Percentiles rank a stretch among this genome's conserved stretches.
These are phyloP conservation scores for Boletus rufocinnamomeus DNA, from an alignment of 768 basidiomycete genomes.

Conservation along the genomic window DNA sequence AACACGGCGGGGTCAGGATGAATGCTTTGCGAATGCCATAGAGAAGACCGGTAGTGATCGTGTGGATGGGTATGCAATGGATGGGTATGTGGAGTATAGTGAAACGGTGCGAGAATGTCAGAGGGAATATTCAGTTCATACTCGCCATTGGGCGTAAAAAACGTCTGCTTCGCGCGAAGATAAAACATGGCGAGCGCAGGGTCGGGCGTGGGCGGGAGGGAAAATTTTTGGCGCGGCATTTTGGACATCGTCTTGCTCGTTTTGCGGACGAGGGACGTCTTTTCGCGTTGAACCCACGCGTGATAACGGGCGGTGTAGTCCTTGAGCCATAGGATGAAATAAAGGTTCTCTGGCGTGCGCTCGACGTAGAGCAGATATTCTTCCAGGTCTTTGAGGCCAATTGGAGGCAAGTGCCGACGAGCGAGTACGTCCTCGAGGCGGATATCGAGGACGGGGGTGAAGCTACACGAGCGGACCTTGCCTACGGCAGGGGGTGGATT, in stretches of 20 bases:
- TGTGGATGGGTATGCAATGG: slow-evolving; percentile 3
- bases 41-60: slow-evolving; percentile 8
- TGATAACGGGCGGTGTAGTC: slow-evolving; percentile 62
- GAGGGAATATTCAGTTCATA: slow-evolving; percentile 76
- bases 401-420: slow-evolving; percentile 75
- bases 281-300: slow-evolving; percentile 40
- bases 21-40: slow-evolving; percentile 33
- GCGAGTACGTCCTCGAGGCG: slow-evolving; percentile 75
- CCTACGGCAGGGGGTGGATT: slow-evolving; percentile 68
- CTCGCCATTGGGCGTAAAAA: slow-evolving; percentile 68
- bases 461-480: slow-evolving; percentile 67
- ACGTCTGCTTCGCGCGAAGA: slow-evolving; percentile 76
- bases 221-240: slow-evolving; percentile 34
- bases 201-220: slow-evolving; percentile 40
- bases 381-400: slow-evolving; percentile 75
- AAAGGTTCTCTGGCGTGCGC: slow-evolving; percentile 74
- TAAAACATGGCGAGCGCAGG: slow-evolving; percentile 74
- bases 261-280: slow-evolving; percentile 31
- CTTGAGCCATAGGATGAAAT: slow-evolving; percentile 80
- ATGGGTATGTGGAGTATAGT: slow-evolving; percentile 42
- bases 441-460: slow-evolving; percentile 68
- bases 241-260: slow-evolving; percentile 44
- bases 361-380: slow-evolving; percentile 85
- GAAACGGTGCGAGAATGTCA: slow-evolving; percentile 62
- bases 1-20: slow-evolving; percentile 72